Evolutionary conservation across 257 asterid species (phyloP).

Genomic region (Solanum rostratum): DNA sequence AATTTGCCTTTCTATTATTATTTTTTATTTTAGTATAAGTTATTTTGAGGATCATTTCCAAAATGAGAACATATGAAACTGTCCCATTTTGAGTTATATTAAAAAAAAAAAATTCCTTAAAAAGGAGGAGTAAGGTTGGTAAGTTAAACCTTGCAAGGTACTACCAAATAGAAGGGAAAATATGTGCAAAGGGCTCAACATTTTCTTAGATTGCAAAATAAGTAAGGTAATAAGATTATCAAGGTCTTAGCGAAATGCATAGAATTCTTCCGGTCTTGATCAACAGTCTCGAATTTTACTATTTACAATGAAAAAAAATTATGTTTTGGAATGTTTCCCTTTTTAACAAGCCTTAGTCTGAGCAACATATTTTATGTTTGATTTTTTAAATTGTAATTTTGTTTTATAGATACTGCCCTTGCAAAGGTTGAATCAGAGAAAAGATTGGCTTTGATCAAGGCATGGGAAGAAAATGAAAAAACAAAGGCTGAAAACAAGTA

Average conservation of each 20-base stretch:
- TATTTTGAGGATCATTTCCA: neutral
- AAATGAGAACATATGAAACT: neutral
- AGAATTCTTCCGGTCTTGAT: neutral
- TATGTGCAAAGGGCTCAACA: neutral
- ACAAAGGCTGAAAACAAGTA: slow-evolving; percentile 47
- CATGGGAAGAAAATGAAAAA: slow-evolving; percentile 72
- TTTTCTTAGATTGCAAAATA: neutral
- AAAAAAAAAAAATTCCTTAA: too few relatives aligned
- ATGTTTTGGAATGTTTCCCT: neutral
- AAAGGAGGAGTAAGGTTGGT: neutral
- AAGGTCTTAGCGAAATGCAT: too few relatives aligned
- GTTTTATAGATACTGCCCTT: slow-evolving; percentile 19
- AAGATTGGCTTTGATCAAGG: slow-evolving; percentile 48
- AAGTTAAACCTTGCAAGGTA: neutral
- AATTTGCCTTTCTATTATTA: neutral
- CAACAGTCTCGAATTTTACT: neutral
- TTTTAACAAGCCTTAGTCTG: neutral
- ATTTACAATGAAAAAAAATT: neutral
- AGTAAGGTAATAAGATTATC: neutral
- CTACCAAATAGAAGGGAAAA: neutral
- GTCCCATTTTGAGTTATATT: neutral
- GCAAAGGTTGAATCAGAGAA: slow-evolving; percentile 30
- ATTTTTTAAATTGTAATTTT: neutral
- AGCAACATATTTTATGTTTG: neutral
- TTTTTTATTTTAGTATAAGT: neutral